phyloP scores from a whole-genome alignment of 2,329 filamentous ascomycete species.

The Sarocladium brachiariae region DNA sequence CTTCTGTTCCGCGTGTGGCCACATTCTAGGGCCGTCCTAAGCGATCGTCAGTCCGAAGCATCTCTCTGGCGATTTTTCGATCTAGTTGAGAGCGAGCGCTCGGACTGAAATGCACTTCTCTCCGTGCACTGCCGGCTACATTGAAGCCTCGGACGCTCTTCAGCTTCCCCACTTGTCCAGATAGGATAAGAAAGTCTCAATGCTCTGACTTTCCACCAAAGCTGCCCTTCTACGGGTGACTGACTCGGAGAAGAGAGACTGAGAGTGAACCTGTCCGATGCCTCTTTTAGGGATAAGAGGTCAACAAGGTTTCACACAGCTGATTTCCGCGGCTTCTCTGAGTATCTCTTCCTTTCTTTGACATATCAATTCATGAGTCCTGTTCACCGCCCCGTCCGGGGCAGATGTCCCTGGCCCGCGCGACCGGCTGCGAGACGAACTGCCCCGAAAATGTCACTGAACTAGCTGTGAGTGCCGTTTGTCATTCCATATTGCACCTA shows the following conservation, averaged over 20 bases:
- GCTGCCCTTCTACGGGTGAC: not conserved
- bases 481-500: too few relatives aligned
- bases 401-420: not conserved
- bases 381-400: slow-evolving; percentile 5
- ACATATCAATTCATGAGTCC: not conserved
- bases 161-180: too few relatives aligned
- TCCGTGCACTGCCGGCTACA: too few relatives aligned
- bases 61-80: too few relatives aligned
- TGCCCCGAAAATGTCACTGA: not conserved
- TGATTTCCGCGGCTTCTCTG: not conserved
- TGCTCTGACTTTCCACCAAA: not conserved
- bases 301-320: not conserved
- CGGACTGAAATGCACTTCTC: too few relatives aligned
- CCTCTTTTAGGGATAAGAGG: not conserved
- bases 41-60: too few relatives aligned
- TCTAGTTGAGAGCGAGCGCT: too few relatives aligned
- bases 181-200: too few relatives aligned
- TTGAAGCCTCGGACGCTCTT: too few relatives aligned
- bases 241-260: not conserved
- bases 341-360: not conserved
- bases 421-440: not conserved
- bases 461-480: not conserved
- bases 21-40: too few relatives aligned
- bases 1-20: too few relatives aligned
- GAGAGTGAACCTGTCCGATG: not conserved